Evolutionary conservation across 75 land plant genomes (phyloP).

Genomic region (Isoetes taiwanensis): DNA sequence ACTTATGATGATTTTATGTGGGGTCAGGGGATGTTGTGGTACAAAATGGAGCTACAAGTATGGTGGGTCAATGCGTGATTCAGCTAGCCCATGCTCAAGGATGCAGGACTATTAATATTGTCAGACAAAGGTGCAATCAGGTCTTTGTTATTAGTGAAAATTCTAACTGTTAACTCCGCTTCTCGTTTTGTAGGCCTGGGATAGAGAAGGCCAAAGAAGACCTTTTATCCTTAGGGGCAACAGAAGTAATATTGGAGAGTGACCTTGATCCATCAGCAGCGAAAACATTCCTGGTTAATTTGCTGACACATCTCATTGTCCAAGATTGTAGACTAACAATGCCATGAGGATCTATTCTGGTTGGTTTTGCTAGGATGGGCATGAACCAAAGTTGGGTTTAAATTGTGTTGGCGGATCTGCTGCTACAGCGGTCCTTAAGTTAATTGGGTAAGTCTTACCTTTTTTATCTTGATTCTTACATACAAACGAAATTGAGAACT

Average conservation of each 20-base stretch:
- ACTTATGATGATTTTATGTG: too few relatives aligned
- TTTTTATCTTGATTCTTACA: too few relatives aligned
- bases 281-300: neutral
- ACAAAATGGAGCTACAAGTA: conserved; percentile 99
- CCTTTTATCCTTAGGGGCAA: neutral
- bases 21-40: conserved; percentile 72
- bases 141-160: neutral
- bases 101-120: conserved; percentile 57
- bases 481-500: too few relatives aligned
- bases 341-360: too few relatives aligned
- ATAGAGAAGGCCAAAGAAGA: neutral
- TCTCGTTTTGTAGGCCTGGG: neutral
- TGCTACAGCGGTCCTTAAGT: conserved; percentile 77
- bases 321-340: too few relatives aligned
- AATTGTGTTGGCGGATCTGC: conserved; percentile 96
- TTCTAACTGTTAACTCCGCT: neutral
- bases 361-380: conserved; percentile 21
- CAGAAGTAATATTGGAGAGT: neutral
- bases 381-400: conserved; percentile 67
- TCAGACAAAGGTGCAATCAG: conserved; percentile 70
- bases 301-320: too few relatives aligned
- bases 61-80: conserved; percentile 94
- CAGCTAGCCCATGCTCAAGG: conserved; percentile 55
- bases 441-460: conserved; percentile 67
- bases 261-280: neutral